phyloP scores from a whole-genome alignment of 495 filamentous ascomycete genomes.

The Haplographium delicatum region DNA sequence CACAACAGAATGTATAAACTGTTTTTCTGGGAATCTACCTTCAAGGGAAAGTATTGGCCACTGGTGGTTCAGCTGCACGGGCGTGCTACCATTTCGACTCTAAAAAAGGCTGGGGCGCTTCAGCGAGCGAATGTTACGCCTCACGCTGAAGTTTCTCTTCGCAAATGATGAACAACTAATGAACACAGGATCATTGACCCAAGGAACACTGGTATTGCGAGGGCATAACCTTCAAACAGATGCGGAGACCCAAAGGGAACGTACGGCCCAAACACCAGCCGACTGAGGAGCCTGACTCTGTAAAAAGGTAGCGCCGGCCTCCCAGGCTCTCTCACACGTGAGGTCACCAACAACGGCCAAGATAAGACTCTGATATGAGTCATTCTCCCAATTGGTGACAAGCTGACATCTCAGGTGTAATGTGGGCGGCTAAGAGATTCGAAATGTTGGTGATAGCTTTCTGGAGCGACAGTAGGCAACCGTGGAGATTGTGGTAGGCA shows the following conservation, averaged over 20 bases:
- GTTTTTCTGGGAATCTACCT: not conserved
- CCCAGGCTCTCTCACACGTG: not conserved
- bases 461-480: not conserved
- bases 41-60: not conserved
- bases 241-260: too few relatives aligned
- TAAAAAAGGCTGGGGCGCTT: not conserved
- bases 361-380: not conserved
- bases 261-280: too few relatives aligned
- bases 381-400: not conserved
- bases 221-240: not conserved
- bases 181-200: not conserved
- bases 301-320: not conserved
- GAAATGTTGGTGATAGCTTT: not conserved
- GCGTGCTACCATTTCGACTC: not conserved
- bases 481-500: not conserved
- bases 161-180: not conserved
- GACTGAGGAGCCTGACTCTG: not conserved
- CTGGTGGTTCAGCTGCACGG: not conserved
- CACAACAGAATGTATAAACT: not conserved
- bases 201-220: not conserved
- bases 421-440: not conserved
- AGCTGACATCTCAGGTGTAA: not conserved
- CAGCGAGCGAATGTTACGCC: not conserved
- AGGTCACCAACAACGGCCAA: not conserved
- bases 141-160: not conserved